phyloP scores from a whole-genome alignment of 2,329 filamentous ascomycete species.

The Colletotrichum sp. region DNA sequence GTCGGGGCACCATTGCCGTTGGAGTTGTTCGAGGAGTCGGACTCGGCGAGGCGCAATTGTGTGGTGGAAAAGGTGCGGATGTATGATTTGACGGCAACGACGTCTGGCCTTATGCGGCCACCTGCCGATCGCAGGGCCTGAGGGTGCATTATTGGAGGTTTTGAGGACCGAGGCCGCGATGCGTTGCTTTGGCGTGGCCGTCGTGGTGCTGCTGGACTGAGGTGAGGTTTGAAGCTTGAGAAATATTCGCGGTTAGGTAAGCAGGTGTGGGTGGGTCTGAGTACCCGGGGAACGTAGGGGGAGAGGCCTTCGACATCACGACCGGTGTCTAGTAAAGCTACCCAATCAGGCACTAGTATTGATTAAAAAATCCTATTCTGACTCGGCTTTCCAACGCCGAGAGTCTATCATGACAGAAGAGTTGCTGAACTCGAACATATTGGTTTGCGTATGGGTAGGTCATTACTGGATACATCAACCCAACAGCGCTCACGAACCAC shows the following conservation, averaged over 20 bases:
- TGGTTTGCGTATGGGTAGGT: neutral
- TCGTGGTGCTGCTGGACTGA: neutral
- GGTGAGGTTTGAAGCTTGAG: neutral
- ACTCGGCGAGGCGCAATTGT: slow-evolving; percentile 35
- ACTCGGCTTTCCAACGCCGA: neutral
- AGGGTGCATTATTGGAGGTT: slow-evolving; percentile 36
- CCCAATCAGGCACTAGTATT: neutral
- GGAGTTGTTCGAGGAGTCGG: slow-evolving; percentile 13
- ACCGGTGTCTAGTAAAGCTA: neutral
- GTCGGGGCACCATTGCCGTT: slow-evolving; percentile 6
- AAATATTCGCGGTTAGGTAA: slow-evolving; percentile 19
- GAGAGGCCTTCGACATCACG: neutral
- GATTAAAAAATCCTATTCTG: neutral
- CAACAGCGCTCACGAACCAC: neutral
- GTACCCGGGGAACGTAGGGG: neutral
- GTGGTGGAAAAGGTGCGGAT: slow-evolving; percentile 44
- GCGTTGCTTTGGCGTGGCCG: neutral
- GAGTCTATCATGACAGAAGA: neutral
- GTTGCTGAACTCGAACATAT: neutral
- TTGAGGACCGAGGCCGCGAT: neutral
- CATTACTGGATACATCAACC: neutral
- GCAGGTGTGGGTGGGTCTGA: neutral
- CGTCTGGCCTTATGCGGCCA: slow-evolving; percentile 36
- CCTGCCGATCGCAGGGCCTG: slow-evolving; percentile 42
- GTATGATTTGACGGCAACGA: slow-evolving; percentile 34